Base-by-base conservation (phyloP, 73 alveolate species). In the Paramecium biaurelia region DNA sequence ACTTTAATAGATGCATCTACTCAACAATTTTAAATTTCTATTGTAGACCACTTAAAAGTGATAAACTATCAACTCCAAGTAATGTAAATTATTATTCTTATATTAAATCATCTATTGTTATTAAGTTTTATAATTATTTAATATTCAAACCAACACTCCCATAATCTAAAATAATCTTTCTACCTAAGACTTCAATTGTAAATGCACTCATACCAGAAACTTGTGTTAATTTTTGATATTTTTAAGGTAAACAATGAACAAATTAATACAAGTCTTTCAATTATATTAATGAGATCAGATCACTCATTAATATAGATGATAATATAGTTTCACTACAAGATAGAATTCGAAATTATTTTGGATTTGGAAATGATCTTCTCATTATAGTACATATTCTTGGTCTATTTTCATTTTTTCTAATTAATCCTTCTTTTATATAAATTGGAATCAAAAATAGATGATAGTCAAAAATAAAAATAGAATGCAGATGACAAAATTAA, bases 221-320 rank as follows among this genome's bases (percentile, higher is more conserved):
- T 10, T 79, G 0, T 2, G 45, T 30, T 18, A 79, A 21, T 43
- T 79, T 79, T 15, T 35, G 45, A 14, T 34, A 72, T 72, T 72
- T 12, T 20, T 34, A 72, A 14, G 90, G 90, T 12, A 79, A 9
- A 24, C 47, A 79, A 41, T 21, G 28, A 5, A 43, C 7, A 21
- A 79, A 79, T 79, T 41, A 14, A 41, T 41, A 34, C 21, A 79
- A 24, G 23, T 79, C 90, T 23, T 34, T 79, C 20, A 79, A 79
- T 23, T 79, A 30, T 14, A 79, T 45, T 37, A 79, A 45, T 15
- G 90, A 79, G 18, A 79, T 38, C 18, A 79, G 9, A 79, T 79
- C 90, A 79, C 74, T 79, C 42, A 79, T 41, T 14, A 79, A 41
- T 21, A 79, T 8, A 24, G 90, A 79, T 11, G 86, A 72, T 72